Percentiles rank a stretch among this genome's conserved stretches.
Conservation (phyloP, 202 grass and related monocot species). For the Schoenoplectus triqueter region DNA sequence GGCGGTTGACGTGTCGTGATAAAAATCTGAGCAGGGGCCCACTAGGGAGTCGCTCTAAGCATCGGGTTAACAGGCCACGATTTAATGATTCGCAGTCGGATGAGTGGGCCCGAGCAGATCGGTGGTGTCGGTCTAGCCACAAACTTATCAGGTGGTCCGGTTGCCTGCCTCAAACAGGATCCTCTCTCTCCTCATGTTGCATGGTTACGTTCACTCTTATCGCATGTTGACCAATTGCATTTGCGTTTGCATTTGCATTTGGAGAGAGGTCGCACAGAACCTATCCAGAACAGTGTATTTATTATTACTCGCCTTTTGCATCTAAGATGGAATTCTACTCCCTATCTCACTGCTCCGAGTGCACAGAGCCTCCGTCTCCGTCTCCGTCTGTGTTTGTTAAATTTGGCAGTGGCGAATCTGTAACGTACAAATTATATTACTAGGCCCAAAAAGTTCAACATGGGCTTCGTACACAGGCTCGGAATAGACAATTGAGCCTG, state of each 20-base stretch:
- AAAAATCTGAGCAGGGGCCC: background rate
- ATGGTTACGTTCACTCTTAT: background rate
- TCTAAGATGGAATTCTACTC: too few species aligned
- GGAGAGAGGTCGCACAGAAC: background rate
- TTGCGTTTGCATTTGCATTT: background rate
- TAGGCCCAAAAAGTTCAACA: too few species aligned
- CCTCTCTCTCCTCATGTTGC: background rate
- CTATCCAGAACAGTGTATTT: background rate
- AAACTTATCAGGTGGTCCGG: slow-evolving; percentile 10
- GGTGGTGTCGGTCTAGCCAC: background rate
- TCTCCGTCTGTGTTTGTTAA: too few species aligned
- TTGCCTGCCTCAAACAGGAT: background rate
- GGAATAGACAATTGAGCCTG: too few species aligned
- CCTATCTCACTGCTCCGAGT: background rate
- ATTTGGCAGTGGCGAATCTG: too few species aligned
- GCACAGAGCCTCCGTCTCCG: too few species aligned
- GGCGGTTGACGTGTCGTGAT: background rate
- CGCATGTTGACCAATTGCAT: background rate
- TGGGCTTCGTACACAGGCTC: too few species aligned
- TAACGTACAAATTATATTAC: too few species aligned
- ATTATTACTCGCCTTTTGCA: too few species aligned
- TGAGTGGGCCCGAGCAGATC: background rate
- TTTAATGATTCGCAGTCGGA: background rate
- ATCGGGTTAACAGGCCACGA: background rate
- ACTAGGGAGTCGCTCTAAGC: background rate